Conservation (phyloP, 2,329 filamentous ascomycete species). For the Penicillium hordei region DNA sequence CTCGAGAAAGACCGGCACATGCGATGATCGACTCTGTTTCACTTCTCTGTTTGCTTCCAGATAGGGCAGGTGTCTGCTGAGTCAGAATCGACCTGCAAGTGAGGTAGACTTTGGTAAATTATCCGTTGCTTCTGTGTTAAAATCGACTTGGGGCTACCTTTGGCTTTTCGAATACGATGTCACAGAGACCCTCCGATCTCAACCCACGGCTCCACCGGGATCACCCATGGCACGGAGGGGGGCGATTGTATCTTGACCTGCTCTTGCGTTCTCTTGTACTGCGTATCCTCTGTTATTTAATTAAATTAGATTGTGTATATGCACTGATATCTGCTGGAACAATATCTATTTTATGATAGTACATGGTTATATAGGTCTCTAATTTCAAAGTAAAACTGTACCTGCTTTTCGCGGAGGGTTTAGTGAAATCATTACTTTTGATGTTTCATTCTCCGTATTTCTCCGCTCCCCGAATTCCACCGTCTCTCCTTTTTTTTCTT, state of each 20-base stretch:
- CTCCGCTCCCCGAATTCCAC: slow-evolving; percentile 18
- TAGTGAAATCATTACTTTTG: slow-evolving; percentile 15
- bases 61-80: slow-evolving; percentile 1
- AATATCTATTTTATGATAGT: not conserved
- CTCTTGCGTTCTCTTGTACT: not conserved
- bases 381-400: slow-evolving; percentile 7
- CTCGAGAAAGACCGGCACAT: not conserved
- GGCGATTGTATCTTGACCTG: slow-evolving; percentile 17
- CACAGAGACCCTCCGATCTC: slow-evolving; percentile 18
- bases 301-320: not conserved
- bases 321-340: not conserved
- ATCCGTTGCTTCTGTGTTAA: not conserved
- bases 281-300: not conserved
- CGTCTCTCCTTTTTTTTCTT: not conserved
- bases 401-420: slow-evolving; percentile 18
- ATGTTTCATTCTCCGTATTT: slow-evolving; percentile 17
- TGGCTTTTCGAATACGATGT: slow-evolving; percentile 7
- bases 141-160: slow-evolving; percentile 1
- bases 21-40: not conserved
- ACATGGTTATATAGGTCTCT: not conserved
- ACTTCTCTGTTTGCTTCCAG: not conserved
- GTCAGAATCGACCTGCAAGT: not conserved
- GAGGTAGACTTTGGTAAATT: slow-evolving; percentile 5
- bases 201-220: slow-evolving; percentile 19
- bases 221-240: slow-evolving; percentile 21